Percentiles rank a stretch among this genome's conserved stretches.
Evolutionary conservation across 768 basidiomycete species (phyloP).

Genomic region (Tephrocybe sp.): DNA sequence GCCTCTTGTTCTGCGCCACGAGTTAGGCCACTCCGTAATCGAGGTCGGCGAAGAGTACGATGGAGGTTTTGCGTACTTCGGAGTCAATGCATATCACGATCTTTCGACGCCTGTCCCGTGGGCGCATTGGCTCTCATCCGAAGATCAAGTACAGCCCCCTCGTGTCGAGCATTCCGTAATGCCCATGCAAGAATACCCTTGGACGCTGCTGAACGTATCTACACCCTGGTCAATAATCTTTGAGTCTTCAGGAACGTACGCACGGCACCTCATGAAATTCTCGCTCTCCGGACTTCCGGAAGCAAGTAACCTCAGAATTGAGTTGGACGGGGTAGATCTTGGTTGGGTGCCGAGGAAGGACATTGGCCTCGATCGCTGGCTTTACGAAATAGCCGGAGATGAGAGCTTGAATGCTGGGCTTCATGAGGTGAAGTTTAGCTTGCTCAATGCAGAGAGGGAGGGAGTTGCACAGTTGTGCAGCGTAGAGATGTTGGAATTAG

Average conservation of each 20-base stretch:
- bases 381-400: conserved; percentile 57
- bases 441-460: conserved; percentile 44
- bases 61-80: conserved; percentile 72
- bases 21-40: conserved; percentile 79
- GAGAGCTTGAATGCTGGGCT: conserved; percentile 40
- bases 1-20: conserved; percentile 72
- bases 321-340: conserved; percentile 59
- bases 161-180: conserved; percentile 68
- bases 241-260: conserved; percentile 60
- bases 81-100: conserved; percentile 57
- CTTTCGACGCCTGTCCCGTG: conserved; percentile 49
- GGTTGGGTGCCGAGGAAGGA: conserved; percentile 52
- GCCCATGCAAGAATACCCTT: conserved; percentile 74
- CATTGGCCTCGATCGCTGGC: conserved; percentile 73
- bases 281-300: conserved; percentile 70
- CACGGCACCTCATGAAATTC: conserved; percentile 61
- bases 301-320: conserved; percentile 48
- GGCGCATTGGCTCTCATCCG: conserved; percentile 64
- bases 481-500: conserved; percentile 72
- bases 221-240: conserved; percentile 60
- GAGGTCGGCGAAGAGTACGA: conserved; percentile 83
- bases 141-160: conserved; percentile 17
- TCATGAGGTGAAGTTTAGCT: conserved; percentile 58
- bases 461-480: conserved; percentile 75
- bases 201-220: conserved; percentile 65